phyloP scores from a whole-genome alignment of 148 eudicot genomes.

The Diospyros lotus region DNA sequence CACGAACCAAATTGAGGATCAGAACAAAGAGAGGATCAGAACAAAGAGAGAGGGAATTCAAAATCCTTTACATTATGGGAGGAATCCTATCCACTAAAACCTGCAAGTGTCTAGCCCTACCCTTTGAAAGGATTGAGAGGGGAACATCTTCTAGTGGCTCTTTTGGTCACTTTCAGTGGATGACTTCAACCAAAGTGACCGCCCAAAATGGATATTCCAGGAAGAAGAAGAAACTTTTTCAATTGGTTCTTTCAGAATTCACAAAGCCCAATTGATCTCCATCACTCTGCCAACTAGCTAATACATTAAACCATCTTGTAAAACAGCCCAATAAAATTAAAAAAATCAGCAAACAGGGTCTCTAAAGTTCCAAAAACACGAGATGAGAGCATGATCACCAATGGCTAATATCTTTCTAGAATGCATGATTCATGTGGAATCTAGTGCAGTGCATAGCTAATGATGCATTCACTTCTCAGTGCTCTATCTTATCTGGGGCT shows the following conservation, averaged over 20 bases:
- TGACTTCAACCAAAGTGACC: not conserved
- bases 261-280: not conserved
- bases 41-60: not conserved
- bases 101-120: not conserved
- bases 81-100: not conserved
- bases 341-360: not conserved
- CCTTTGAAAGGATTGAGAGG: not conserved
- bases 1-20: too few species aligned
- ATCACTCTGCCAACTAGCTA: not conserved
- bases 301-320: not conserved
- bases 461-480: not conserved
- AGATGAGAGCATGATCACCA: not conserved
- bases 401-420: not conserved
- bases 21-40: not conserved
- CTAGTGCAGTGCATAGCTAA: not conserved
- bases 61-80: not conserved
- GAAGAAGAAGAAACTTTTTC: not conserved
- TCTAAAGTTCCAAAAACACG: not conserved
- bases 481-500: not conserved
- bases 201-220: not conserved
- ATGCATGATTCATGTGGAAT: conserved; percentile 4
- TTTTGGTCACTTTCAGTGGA: conserved; percentile 9
- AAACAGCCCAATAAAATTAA: not conserved
- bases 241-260: not conserved
- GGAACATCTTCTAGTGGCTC: conserved; percentile 2